Conservation (phyloP, 768 basidiomycete genomes). For the Leccinum arenicola region DNA sequence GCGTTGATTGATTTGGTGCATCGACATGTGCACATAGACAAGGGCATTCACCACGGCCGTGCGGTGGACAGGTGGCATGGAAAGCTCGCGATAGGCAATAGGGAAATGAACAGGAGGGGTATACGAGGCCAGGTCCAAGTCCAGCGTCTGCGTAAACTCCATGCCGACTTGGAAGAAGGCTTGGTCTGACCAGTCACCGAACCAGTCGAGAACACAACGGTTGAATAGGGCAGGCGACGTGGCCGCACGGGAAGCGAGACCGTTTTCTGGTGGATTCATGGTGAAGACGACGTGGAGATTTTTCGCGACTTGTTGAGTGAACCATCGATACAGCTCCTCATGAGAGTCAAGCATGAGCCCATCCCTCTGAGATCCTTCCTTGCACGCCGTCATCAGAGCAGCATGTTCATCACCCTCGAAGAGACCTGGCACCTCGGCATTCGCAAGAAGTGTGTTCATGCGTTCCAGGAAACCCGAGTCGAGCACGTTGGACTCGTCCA, state of each 20-base stretch:
- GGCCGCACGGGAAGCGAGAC: slow-evolving; percentile 91
- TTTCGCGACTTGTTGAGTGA: slow-evolving; percentile 96
- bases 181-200: slow-evolving; percentile 99
- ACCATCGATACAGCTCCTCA: slow-evolving; percentile 98
- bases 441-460: slow-evolving; percentile 99
- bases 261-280: slow-evolving; percentile 98
- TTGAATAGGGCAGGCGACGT: slow-evolving; percentile 99
- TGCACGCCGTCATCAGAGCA: slow-evolving; percentile 98
- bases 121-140: slow-evolving; percentile 86
- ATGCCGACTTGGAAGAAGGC: slow-evolving; percentile 97
- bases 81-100: slow-evolving; percentile 78
- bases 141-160: slow-evolving; percentile 93
- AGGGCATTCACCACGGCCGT: slow-evolving; percentile 91
- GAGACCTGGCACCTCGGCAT: slow-evolving; percentile 99
- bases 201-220: slow-evolving; percentile 99
- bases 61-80: slow-evolving; percentile 86
- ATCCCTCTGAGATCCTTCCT: slow-evolving; percentile 98
- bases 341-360: slow-evolving; percentile 98
- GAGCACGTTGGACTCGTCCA: slow-evolving; percentile 99
- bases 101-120: slow-evolving; percentile 82
- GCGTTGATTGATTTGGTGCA: slow-evolving; percentile 86
- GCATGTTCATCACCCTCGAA: slow-evolving; percentile 99
- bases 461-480: slow-evolving; percentile 98
- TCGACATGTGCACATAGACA: slow-evolving; percentile 85
- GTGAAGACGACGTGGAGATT: slow-evolving; percentile 99